Percentiles rank a stretch among this genome's conserved stretches.
Conservation (phyloP, 2,329 filamentous ascomycete species). For the Talaromyces sp. region DNA sequence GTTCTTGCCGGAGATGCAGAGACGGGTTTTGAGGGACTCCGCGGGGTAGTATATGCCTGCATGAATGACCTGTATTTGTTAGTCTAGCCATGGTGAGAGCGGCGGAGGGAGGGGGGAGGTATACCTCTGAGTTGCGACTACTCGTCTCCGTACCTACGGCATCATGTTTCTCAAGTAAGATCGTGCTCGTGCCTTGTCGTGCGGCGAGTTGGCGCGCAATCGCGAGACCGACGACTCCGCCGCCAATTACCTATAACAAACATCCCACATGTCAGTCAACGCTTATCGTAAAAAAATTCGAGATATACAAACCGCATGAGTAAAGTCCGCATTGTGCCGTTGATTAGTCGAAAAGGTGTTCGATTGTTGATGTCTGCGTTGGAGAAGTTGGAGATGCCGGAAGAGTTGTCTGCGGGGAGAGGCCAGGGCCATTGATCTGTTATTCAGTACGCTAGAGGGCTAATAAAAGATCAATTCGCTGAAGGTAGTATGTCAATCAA, state of each 20-base stretch:
- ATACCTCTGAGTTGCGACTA: constrained; percentile 80
- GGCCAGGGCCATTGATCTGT: neutral
- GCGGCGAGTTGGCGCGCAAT: constrained; percentile 70
- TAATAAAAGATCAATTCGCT: neutral
- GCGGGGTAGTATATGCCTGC: constrained; percentile 88
- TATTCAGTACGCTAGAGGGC: neutral
- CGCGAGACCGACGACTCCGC: constrained; percentile 75
- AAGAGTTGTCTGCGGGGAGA: constrained; percentile 12
- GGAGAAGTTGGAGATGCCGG: constrained; percentile 39
- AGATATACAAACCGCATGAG: constrained; percentile 52
- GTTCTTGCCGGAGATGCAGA: constrained; percentile 76
- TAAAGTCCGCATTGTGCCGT: constrained; percentile 55
- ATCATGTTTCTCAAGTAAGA: constrained; percentile 77
- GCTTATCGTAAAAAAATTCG: too few species aligned
- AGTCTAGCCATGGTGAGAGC: neutral
- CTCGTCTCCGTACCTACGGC: constrained; percentile 81
- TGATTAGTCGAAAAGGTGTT: constrained; percentile 20
- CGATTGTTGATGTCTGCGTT: constrained; percentile 30
- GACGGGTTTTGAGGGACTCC: constrained; percentile 71
- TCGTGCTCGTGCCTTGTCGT: constrained; percentile 61
- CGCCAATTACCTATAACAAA: constrained; percentile 59
- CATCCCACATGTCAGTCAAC: neutral
- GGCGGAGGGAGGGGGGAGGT: neutral
- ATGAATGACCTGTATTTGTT: constrained; percentile 75
- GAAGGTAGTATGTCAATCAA: neutral